Conservation (phyloP, 495 filamentous ascomycete genomes). For the Aspergillus sclerotioniger region DNA sequence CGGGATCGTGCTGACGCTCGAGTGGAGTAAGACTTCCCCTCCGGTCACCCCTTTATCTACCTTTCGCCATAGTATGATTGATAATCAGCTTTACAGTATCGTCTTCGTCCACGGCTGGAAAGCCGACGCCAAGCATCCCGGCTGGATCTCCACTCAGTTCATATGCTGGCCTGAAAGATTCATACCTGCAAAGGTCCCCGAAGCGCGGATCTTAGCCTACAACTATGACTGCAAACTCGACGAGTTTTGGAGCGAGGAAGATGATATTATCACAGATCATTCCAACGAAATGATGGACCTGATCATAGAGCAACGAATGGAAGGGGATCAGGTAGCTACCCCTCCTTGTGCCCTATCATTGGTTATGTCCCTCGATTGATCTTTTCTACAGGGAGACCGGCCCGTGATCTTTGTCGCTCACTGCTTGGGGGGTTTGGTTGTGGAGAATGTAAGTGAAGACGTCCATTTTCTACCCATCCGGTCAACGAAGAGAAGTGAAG, state of each 20-base stretch:
- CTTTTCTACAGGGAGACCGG: constrained; percentile 1
- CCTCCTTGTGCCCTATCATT: neutral
- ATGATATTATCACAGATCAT: constrained; percentile 2
- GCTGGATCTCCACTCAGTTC: neutral
- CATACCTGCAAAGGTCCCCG: constrained; percentile 1
- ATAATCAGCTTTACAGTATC: neutral
- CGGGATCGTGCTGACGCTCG: neutral
- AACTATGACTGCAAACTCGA: constrained; percentile 1
- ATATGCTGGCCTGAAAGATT: constrained; percentile 8
- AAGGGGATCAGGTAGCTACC: neutral
- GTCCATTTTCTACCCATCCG: neutral
- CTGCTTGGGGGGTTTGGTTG: constrained; percentile 5
- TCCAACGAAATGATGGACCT: constrained; percentile 3
- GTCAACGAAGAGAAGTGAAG: neutral
- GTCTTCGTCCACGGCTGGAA: constrained; percentile 10
- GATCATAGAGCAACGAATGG: constrained; percentile 3
- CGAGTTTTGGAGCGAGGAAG: neutral
- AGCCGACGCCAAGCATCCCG: neutral
- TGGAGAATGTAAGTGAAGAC: constrained; percentile 1
- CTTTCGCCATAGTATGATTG: neutral
- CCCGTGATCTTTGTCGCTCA: constrained; percentile 9
- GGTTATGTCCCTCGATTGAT: neutral
- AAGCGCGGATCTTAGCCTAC: constrained; percentile 5
- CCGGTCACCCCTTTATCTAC: neutral
- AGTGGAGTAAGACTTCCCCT: constrained; percentile 1